Conservation (phyloP, 2,329 filamentous ascomycete genomes). For the Orbilia ellipsospora region DNA sequence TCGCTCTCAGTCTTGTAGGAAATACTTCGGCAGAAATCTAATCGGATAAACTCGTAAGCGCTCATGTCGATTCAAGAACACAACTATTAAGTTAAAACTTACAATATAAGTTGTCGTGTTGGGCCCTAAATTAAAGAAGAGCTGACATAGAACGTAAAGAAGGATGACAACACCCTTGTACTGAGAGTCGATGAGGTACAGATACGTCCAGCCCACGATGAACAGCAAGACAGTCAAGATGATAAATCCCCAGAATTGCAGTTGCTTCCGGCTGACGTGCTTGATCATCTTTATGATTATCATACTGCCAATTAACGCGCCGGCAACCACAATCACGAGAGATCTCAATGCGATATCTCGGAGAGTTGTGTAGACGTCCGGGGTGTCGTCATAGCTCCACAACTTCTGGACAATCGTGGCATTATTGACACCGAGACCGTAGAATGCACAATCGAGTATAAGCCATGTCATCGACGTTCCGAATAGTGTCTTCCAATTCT, state of each 20-base stretch:
- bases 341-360: conserved; percentile 64
- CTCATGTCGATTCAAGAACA: not conserved
- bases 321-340: conserved; percentile 78
- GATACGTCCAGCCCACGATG: conserved; percentile 63
- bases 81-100: not conserved
- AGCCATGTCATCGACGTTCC: conserved; percentile 68
- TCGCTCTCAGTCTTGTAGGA: conserved; percentile 61
- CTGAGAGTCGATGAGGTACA: conserved; percentile 60
- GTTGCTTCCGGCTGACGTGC: conserved; percentile 78
- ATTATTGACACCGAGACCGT: conserved; percentile 68
- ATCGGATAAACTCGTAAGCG: not conserved
- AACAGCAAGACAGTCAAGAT: conserved; percentile 64
- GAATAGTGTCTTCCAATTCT: conserved; percentile 65
- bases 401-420: conserved; percentile 29
- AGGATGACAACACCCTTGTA: conserved; percentile 61
- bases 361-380: conserved; percentile 14
- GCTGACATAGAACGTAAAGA: conserved; percentile 65
- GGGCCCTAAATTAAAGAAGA: conserved; percentile 66
- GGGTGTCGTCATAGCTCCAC: conserved; percentile 28
- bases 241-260: conserved; percentile 69
- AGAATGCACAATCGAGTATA: conserved; percentile 70
- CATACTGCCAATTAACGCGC: conserved; percentile 82
- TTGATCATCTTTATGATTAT: conserved; percentile 78
- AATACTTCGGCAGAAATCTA: conserved; percentile 61
- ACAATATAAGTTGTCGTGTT: conserved; percentile 26